Conservation (phyloP, 2,329 filamentous ascomycete genomes). For the Penicillium concentricum region DNA sequence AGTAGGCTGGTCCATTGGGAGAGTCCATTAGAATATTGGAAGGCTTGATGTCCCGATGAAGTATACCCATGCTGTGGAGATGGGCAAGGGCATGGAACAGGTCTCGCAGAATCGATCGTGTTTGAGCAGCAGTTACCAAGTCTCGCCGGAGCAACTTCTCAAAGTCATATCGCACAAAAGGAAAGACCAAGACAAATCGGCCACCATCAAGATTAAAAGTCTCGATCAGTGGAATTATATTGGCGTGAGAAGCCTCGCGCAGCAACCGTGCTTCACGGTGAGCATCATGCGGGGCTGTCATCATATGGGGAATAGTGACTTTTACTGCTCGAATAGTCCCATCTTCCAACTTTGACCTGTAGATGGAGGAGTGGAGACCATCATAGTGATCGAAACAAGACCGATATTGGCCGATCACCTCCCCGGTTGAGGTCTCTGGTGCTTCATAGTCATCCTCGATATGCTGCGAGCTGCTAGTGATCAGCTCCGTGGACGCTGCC, state of each 20-base stretch:
- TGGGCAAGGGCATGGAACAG: conserved; percentile 69
- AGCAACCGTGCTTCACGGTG: conserved; percentile 77
- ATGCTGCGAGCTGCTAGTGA: conserved; percentile 26
- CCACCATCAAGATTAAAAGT: conserved; percentile 69
- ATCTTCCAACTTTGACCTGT: conserved; percentile 58
- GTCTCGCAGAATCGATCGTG: conserved; percentile 58
- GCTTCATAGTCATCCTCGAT: conserved; percentile 21
- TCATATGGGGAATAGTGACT: conserved; percentile 71
- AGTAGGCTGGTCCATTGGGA: conserved; percentile 67
- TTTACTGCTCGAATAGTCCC: conserved; percentile 69
- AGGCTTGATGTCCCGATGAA: conserved; percentile 93
- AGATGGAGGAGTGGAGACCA: conserved; percentile 82
- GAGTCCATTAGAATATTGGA: conserved; percentile 77
- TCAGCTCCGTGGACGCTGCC: conserved; percentile 18
- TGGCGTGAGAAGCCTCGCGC: conserved; percentile 55
- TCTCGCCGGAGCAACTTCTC: conserved; percentile 60
- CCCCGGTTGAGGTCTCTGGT: conserved; percentile 27
- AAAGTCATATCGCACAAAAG: conserved; percentile 75
- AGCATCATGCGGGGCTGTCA: conserved; percentile 79
- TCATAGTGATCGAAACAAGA: conserved; percentile 58
- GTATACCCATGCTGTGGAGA: conserved; percentile 72
- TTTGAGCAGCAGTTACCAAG: conserved; percentile 42
- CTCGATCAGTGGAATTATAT: conserved; percentile 67
- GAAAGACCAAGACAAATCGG: conserved; percentile 77
- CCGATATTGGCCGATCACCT: conserved; percentile 55